These are phyloP conservation scores for Zizania latifolia DNA, from an alignment of 176 grass and related monocot genomes.

Conservation along the genomic window DNA sequence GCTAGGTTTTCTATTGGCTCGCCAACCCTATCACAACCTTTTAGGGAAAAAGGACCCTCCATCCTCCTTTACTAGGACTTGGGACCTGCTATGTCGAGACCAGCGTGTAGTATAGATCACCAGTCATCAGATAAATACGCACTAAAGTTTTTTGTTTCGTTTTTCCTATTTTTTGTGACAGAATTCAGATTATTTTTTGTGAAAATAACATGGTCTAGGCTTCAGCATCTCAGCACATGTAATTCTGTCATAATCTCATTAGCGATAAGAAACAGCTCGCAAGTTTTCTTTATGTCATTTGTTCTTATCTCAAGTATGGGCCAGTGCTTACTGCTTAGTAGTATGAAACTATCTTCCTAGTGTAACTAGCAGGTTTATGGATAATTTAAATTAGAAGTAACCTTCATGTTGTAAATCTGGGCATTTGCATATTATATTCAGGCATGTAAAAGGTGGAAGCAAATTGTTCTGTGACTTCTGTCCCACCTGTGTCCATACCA, in stretches of 20 bases:
- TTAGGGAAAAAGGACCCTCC: too few species aligned
- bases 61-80: too few species aligned
- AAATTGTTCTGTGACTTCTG: background rate
- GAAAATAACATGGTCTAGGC: background rate
- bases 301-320: background rate
- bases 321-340: background rate
- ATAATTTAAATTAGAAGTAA: background rate
- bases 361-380: background rate
- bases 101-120: background rate
- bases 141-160: too few species aligned
- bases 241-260: background rate
- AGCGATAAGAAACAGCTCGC: background rate
- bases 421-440: slow-evolving; percentile 9
- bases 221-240: background rate
- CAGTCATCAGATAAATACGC: background rate
- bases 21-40: too few species aligned
- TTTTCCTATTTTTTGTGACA: too few species aligned
- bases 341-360: background rate
- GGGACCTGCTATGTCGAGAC: too few species aligned
- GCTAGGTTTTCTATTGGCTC: too few species aligned
- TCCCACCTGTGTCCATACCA: background rate
- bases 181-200: too few species aligned
- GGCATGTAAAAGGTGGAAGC: background rate
- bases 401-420: background rate
- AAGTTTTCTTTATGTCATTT: background rate